Evolutionary conservation across 805 yeast genomes (phyloP).

Genomic region (Schizosaccharomyces osmophilus): DNA sequence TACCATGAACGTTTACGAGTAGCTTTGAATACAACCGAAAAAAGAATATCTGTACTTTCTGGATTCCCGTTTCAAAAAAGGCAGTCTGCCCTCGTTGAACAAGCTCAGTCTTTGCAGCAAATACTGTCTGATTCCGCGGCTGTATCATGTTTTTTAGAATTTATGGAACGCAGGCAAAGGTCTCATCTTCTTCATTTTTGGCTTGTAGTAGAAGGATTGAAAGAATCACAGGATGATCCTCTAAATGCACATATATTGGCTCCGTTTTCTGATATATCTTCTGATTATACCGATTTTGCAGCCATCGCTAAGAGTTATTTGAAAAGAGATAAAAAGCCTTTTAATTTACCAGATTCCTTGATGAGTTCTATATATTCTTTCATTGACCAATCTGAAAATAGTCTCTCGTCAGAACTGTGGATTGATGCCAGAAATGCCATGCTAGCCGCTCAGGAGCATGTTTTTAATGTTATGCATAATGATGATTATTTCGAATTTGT

Average conservation of each 20-base stretch:
- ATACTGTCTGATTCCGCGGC: background rate
- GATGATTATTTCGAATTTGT: background rate
- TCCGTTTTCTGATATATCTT: background rate
- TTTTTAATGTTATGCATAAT: background rate
- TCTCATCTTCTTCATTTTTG: background rate
- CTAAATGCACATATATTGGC: background rate
- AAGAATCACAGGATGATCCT: conserved; percentile 1
- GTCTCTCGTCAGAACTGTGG: background rate
- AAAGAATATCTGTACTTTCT: background rate
- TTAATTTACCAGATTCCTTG: background rate
- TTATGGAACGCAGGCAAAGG: background rate
- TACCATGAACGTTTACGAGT: background rate
- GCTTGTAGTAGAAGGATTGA: conserved; percentile 2
- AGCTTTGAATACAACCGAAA: background rate
- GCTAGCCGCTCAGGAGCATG: background rate
- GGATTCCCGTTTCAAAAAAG: background rate
- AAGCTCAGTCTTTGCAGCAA: background rate
- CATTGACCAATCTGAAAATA: background rate
- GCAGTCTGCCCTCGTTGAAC: background rate
- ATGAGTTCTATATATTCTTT: background rate
- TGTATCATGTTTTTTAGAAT: background rate
- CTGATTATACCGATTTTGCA: background rate
- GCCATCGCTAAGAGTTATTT: background rate
- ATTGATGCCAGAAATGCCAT: background rate
- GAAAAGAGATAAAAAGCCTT: background rate